Evolutionary conservation across 1,139 yeast species (phyloP), one percentile per base, ranked within the genome.

Genomic region (Kazachstania sp.): DNA sequence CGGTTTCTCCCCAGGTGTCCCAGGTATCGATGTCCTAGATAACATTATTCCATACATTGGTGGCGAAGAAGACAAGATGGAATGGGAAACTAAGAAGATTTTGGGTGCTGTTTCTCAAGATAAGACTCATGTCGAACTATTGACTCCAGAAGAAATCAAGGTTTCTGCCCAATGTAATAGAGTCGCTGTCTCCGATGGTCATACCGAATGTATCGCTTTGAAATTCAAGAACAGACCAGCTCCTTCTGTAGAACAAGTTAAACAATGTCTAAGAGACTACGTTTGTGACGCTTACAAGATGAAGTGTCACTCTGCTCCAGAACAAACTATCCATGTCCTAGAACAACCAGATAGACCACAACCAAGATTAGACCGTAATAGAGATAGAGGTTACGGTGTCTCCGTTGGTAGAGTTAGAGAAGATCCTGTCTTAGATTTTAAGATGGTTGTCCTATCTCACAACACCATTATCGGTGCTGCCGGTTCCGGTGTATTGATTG

Each of bases 401-500:
- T 78, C 94, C 44, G 97, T 94, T 46, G 99, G 99, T 48, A 80
- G 98, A 70, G 72, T 92, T 49, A 83, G 99, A 72, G 86, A 80
- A 57, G 98, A 92, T 65, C 87, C 95, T 16, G 87, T 92, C 12
- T 75, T 92, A 60, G 98, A 94, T 67, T 81, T 79, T 73, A 94
- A 92, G 72, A 92, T 92, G 90, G 96, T 92, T 49, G 94, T 88
- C 30, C 74, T 92, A 57, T 88, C 97, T 26, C 99, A 92, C 70
- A 92, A 92, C 74, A 92, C 99, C 49, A 79, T 92, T 59, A 86
- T 92, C 57, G 99, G 99, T 63, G 99, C 98, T 60, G 99, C 99
- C 30, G 99, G 99, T 63, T 86, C 97, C n/a, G 98, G 98, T 67
- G 76, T 92, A 52, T 79, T 92, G 67, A 92, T 94, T 68, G 98